Evolutionary conservation across 2,329 filamentous ascomycete genomes (phyloP).

Genomic region (Trichoderma koningii): DNA sequence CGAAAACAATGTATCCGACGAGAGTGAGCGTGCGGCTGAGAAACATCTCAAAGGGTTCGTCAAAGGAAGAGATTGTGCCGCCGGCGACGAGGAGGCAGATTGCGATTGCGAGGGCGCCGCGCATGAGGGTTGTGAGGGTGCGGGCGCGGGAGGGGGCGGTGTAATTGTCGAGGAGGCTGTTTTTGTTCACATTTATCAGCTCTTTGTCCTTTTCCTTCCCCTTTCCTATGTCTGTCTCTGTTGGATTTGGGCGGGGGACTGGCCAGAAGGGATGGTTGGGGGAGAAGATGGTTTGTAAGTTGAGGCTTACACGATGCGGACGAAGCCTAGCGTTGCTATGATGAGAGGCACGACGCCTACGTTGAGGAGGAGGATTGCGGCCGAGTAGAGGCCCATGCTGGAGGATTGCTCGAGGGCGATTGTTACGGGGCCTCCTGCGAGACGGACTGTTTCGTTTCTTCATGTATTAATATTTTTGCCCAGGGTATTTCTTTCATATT

Average conservation of each 20-base stretch:
- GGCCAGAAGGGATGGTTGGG: too few relatives aligned
- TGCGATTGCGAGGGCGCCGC: conserved; percentile 29
- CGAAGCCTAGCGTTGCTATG: conserved; percentile 34
- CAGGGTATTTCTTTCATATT: neutral
- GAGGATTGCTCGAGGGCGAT: conserved; percentile 32
- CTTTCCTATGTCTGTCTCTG: too few relatives aligned
- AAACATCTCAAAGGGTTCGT: neutral
- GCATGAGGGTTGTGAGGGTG: conserved; percentile 29
- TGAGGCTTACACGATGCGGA: conserved; percentile 34
- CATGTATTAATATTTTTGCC: neutral
- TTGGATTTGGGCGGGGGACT: too few relatives aligned
- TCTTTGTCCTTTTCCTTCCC: too few relatives aligned
- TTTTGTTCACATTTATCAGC: too few relatives aligned
- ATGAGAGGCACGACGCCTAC: conserved; percentile 37
- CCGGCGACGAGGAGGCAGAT: conserved; percentile 32
- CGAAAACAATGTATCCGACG: conserved; percentile 33
- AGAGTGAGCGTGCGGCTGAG: conserved; percentile 31
- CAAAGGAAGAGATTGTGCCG: conserved; percentile 30
- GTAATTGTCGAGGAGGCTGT: conserved; percentile 33
- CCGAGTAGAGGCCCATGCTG: conserved; percentile 33
- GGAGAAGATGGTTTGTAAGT: too few relatives aligned
- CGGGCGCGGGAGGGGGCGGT: conserved; percentile 30
- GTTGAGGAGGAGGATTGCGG: conserved; percentile 36
- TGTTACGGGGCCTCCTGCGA: conserved; percentile 36
- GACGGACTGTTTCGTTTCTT: conserved; percentile 32